A percentile compares a stretch with the other conserved stretches of the same genome.
Conservation (phyloP, 306 rosid genomes). For the Rosa rugosa region DNA sequence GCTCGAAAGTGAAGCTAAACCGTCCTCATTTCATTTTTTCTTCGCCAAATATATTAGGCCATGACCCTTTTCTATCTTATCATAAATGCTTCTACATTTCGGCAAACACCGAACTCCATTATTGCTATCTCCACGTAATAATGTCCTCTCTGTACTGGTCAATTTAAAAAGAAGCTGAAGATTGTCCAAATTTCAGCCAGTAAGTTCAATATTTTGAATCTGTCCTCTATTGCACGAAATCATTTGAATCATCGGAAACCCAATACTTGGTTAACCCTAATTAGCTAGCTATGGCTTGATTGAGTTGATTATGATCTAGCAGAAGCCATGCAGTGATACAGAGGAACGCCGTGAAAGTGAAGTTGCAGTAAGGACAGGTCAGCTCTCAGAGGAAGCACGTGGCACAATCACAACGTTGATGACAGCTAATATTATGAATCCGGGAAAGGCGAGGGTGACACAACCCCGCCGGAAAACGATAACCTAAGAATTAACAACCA, state of each 20-base stretch:
- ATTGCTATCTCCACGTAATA: slow-evolving; percentile 23
- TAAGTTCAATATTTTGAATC: neutral
- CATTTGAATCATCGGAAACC: neutral
- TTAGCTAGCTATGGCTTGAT: neutral
- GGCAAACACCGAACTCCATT: slow-evolving; percentile 48
- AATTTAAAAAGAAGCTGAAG: neutral
- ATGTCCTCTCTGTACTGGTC: neutral
- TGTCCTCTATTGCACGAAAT: neutral
- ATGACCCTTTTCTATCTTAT: neutral
- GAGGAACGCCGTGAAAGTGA: slow-evolving; percentile 44
- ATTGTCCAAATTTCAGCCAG: neutral
- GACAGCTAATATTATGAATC: slow-evolving; percentile 64
- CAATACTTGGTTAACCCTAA: neutral
- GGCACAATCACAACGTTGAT: slow-evolving; percentile 33
- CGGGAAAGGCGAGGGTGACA: slow-evolving; percentile 37
- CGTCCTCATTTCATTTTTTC: neutral
- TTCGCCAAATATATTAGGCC: neutral
- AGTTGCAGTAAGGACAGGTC: slow-evolving; percentile 15
- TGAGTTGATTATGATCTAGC: neutral
- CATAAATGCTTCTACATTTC: slow-evolving; percentile 39
- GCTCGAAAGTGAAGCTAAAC: neutral
- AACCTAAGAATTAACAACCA: slow-evolving; percentile 7
- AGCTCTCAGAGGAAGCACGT: slow-evolving; percentile 38
- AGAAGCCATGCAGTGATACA: slow-evolving; percentile 26
- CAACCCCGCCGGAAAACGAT: slow-evolving; percentile 52